Percentiles rank a stretch among this genome's conserved stretches.
Evolutionary conservation across 805 yeast species (phyloP).

Genomic region (Kregervanrija delftensis): DNA sequence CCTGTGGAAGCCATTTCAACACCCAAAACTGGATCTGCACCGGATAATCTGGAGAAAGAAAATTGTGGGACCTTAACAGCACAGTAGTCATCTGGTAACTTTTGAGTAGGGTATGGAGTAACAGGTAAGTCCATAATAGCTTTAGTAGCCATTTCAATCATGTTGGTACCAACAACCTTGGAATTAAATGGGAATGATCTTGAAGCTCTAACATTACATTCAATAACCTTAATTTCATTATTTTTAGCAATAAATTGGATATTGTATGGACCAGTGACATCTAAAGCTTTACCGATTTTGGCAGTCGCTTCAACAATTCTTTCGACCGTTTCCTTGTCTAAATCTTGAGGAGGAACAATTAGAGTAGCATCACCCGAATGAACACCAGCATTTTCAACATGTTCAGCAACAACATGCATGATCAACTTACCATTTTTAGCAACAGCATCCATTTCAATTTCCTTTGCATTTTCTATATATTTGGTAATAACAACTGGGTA

Average conservation of each 20-base stretch:
- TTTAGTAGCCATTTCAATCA: conserved; percentile 95
- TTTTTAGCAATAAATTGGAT: conserved; percentile 96
- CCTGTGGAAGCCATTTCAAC: conserved; percentile 99
- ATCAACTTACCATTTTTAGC: conserved; percentile 90
- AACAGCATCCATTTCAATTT: conserved; percentile 98
- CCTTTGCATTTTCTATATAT: conserved; percentile 94
- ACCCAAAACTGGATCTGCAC: conserved; percentile 97
- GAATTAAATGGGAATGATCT: conserved; percentile 98
- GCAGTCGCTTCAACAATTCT: conserved; percentile 94
- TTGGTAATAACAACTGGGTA: conserved; percentile 97
- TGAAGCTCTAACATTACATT: conserved; percentile 98
- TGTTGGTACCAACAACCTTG: conserved; percentile 92
- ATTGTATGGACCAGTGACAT: conserved; percentile 95
- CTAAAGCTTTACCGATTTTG: conserved; percentile 89
- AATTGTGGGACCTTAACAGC: conserved; percentile 97
- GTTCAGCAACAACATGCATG: conserved; percentile 97
- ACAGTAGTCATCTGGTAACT: conserved; percentile 88
- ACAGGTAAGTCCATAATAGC: conserved; percentile 87
- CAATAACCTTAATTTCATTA: conserved; percentile 94
- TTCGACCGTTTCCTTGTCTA: conserved; percentile 83
- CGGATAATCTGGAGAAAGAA: conserved; percentile 93
- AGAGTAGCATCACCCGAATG: conserved; percentile 99
- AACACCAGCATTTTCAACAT: conserved; percentile 98
- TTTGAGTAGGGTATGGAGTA: conserved; percentile 83
- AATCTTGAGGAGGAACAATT: conserved; percentile 94